These are phyloP conservation scores for Galerina marginata DNA, from an alignment of 768 basidiomycete species.

Conservation along the genomic window DNA sequence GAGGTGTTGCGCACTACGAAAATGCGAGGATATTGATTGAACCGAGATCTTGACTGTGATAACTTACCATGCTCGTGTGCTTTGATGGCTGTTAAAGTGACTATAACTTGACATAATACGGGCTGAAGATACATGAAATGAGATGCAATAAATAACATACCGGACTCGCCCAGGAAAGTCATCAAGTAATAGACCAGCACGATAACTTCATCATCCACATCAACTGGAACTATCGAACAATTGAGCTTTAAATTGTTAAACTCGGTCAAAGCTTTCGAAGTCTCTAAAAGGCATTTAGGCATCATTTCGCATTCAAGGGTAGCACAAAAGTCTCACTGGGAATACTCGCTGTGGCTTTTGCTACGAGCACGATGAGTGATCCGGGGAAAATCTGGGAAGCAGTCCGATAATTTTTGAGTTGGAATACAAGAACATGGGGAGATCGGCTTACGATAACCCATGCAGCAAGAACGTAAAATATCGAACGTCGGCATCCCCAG, in stretches of 20 bases:
- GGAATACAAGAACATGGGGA: too few relatives aligned
- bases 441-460: constrained; percentile 1
- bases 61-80: constrained; percentile 1
- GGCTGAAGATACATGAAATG: background rate
- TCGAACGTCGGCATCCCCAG: constrained; percentile 4
- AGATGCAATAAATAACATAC: background rate
- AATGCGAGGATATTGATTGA: background rate
- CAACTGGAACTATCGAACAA: too few relatives aligned
- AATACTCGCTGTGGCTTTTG: background rate
- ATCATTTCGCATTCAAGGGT: too few relatives aligned
- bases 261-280: too few relatives aligned
- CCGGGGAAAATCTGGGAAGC: constrained; percentile 5
- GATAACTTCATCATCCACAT: too few relatives aligned
- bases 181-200: background rate
- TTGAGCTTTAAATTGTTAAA: too few relatives aligned
- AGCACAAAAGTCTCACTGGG: background rate
- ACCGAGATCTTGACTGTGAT: background rate
- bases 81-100: constrained; percentile 3
- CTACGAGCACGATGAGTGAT: background rate
- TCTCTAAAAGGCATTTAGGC: too few relatives aligned
- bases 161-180: background rate
- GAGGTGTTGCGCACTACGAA: background rate
- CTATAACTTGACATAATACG: background rate
- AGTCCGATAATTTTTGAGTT: background rate
- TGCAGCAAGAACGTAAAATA: constrained; percentile 1